These are phyloP conservation scores for Tremella fuciformis DNA, from an alignment of 768 basidiomycete species.

Conservation along the genomic window DNA sequence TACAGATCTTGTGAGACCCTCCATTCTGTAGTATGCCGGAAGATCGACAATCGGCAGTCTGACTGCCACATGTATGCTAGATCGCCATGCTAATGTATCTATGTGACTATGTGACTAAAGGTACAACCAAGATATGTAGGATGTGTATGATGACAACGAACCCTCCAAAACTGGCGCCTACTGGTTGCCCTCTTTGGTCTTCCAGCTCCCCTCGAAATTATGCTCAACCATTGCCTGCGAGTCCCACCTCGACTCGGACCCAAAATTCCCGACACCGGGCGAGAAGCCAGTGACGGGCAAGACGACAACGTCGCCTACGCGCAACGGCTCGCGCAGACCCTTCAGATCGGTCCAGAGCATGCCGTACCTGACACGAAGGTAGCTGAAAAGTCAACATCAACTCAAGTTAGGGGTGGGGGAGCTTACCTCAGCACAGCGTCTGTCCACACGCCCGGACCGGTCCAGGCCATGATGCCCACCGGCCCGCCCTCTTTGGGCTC, in stretches of 20 bases:
- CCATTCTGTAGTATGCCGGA: no score
- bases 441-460: slow-evolving; percentile 53
- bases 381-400: slow-evolving; percentile 24
- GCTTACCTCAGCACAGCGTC: slow-evolving; percentile 52
- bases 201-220: slow-evolving; percentile 44
- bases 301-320: slow-evolving; percentile 53
- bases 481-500: slow-evolving; percentile 46
- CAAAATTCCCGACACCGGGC: slow-evolving; percentile 49
- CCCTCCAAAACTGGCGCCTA: no score
- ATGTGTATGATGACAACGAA: no score
- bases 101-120: no score
- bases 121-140: no score
- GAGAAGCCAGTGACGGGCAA: slow-evolving; percentile 52
- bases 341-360: slow-evolving; percentile 52
- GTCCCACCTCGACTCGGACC: slow-evolving; percentile 32
- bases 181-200: slow-evolving; percentile 5
- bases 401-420: background rate
- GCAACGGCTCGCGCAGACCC: slow-evolving; percentile 41
- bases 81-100: no score
- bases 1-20: no score
- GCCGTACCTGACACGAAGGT: slow-evolving; percentile 50
- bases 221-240: slow-evolving; percentile 50
- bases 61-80: no score
- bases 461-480: slow-evolving; percentile 55
- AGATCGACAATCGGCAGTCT: no score